These are phyloP conservation scores for Orobanche coerulescens DNA, from an alignment of 257 asterid species.

Conservation along the genomic window DNA sequence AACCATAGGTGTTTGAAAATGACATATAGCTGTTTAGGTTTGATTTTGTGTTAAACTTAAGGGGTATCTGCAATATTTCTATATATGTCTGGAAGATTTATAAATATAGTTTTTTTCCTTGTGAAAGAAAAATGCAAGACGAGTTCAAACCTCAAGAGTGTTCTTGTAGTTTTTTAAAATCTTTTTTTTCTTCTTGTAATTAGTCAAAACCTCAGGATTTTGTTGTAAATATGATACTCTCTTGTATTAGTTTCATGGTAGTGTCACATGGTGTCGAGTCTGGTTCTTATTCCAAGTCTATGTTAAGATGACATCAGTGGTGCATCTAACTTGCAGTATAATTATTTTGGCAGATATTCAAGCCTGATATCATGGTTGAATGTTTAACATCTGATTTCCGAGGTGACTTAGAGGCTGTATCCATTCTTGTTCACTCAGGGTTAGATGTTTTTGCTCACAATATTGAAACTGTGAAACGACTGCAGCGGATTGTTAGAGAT, in stretches of 20 bases:
- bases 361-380: constrained; percentile 89
- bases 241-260: neutral
- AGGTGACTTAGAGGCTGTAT: constrained; percentile 78
- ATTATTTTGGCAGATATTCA: constrained; percentile 53
- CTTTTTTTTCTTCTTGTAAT: too few species aligned
- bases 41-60: too few species aligned
- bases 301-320: constrained; percentile 7
- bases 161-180: too few species aligned
- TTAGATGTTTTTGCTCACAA: constrained; percentile 97
- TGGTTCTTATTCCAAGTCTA: neutral
- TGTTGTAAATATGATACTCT: too few species aligned
- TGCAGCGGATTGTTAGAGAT: constrained; percentile 92
- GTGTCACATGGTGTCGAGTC: constrained; percentile 7
- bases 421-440: constrained; percentile 72
- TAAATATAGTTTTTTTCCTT: too few species aligned
- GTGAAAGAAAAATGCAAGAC: too few species aligned
- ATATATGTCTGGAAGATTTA: too few species aligned
- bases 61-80: too few species aligned
- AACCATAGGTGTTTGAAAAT: too few species aligned
- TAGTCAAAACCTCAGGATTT: too few species aligned
- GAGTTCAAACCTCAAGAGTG: too few species aligned
- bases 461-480: constrained; percentile 76
- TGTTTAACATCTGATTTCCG: constrained; percentile 97
- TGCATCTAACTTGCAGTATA: constrained; percentile 22
- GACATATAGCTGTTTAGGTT: too few species aligned